Evolutionary conservation across 208 protist species (phyloP), one percentile per base, ranked within the genome.

Genomic region (Wallacemonas sp.): DNA sequence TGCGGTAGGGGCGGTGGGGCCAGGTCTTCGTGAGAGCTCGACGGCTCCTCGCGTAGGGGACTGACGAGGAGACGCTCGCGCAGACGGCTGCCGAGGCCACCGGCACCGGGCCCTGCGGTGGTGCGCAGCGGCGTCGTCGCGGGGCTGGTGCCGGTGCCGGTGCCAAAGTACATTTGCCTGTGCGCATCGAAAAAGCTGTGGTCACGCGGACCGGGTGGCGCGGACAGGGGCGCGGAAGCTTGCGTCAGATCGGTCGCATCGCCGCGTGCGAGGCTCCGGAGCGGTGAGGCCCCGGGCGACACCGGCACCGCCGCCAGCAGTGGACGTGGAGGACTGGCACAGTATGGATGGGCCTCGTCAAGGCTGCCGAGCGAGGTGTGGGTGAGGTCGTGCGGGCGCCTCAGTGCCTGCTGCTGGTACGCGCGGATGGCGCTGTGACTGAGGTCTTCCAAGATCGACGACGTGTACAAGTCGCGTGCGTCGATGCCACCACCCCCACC

Each of bases 101-200:
- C n/a, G n/a, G n/a, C n/a, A n/a, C n/a, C n/a, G n/a, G n/a, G n/a
- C n/a, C n/a, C n/a, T 16, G 44, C 18, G 44, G 16, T 18, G 11
- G 44, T 25, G 44, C 44, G 44, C 7, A 22, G 18, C 20, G 44
- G 44, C 44, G 44, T 49, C 18, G 5, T 16, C 16, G 44, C n/a
- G n/a, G n/a, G n/a, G n/a, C n/a, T n/a, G n/a, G n/a, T 23, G 42
- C 26, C 11, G 5, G 48, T 25, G 22, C 31, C 14, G 11, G 31
- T n/a, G 3, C 52, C 52, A 59, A 59, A 59, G 52, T 59, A 59
- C 52, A 59, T 59, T n/a, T 59, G 52, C 14, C 52, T 10, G 39
- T 59, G 26, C 31, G 32, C 52, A 26, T 59, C 52, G 28, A 59
- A 59, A 23, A 59, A 59, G 48, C 7, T 22, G 48, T 14, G 42